These are phyloP conservation scores for Aureobasidium namibiae DNA, from an alignment of 2,329 filamentous ascomycete species.

Conservation along the genomic window DNA sequence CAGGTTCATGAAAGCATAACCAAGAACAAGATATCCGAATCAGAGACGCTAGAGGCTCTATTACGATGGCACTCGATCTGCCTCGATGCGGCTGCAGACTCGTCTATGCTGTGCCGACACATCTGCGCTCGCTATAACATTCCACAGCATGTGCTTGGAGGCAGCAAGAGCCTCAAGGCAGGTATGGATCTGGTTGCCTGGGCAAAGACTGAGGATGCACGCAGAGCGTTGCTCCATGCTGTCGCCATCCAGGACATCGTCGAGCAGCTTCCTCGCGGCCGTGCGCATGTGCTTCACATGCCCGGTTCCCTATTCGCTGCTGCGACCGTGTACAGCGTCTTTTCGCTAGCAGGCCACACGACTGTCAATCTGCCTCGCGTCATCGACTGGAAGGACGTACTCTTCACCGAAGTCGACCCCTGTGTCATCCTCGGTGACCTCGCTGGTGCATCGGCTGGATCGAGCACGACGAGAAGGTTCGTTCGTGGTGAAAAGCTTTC, in stretches of 20 bases:
- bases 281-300: slow-evolving; percentile 39
- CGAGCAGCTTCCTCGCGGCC: slow-evolving; percentile 36
- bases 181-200: slow-evolving; percentile 33
- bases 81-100: slow-evolving; percentile 35
- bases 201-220: slow-evolving; percentile 32
- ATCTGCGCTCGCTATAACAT: slow-evolving; percentile 34
- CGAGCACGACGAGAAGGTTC: slow-evolving; percentile 32
- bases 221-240: slow-evolving; percentile 35
- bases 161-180: slow-evolving; percentile 20
- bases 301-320: slow-evolving; percentile 37
- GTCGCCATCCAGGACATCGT: slow-evolving; percentile 40
- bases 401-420: slow-evolving; percentile 25
- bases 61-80: slow-evolving; percentile 40
- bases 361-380: slow-evolving; percentile 32
- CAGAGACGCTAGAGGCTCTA: slow-evolving; percentile 33
- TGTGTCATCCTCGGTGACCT: slow-evolving; percentile 20
- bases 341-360: slow-evolving; percentile 31
- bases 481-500: slow-evolving; percentile 25
- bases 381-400: slow-evolving; percentile 35
- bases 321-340: slow-evolving; percentile 35
- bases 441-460: slow-evolving; percentile 15
- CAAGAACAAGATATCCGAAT: slow-evolving; percentile 28
- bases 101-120: slow-evolving; percentile 31
- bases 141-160: slow-evolving; percentile 32
- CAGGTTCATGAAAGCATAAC: slow-evolving; percentile 33